Evolutionary conservation across 495 filamentous ascomycete genomes (phyloP).

Genomic region (Penicillium mononematosum): DNA sequence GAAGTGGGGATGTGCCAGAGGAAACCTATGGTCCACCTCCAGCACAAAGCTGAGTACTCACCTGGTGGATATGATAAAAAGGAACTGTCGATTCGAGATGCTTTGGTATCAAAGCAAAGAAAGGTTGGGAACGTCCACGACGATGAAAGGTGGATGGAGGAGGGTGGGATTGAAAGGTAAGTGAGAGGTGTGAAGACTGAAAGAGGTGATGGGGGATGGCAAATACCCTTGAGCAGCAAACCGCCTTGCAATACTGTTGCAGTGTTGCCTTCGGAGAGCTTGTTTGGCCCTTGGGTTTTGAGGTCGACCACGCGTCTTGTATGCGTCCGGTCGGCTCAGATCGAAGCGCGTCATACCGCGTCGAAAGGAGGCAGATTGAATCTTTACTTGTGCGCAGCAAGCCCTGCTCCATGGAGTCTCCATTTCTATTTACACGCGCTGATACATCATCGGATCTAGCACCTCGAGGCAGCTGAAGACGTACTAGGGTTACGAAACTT

Average conservation of each 20-base stretch:
- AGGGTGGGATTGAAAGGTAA: background rate
- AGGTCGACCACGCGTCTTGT: background rate
- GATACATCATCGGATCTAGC: background rate
- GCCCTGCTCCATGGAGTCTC: background rate
- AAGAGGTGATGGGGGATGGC: background rate
- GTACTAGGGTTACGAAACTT: background rate
- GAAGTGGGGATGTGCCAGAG: background rate
- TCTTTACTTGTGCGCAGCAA: background rate
- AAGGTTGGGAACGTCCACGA: background rate
- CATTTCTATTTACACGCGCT: background rate
- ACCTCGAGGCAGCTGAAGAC: background rate
- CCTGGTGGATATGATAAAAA: background rate
- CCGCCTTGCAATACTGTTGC: background rate
- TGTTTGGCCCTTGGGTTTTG: background rate
- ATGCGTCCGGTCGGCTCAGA: background rate
- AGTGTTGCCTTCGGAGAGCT: background rate
- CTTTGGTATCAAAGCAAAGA: background rate
- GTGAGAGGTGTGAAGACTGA: background rate
- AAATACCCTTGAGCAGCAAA: background rate
- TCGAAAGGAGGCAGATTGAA: background rate
- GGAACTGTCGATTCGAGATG: background rate
- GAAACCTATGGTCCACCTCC: background rate
- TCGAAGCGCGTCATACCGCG: background rate
- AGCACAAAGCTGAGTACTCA: background rate
- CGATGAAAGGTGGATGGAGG: background rate